Base-by-base conservation (phyloP, 2,329 filamentous ascomycete genomes). In the Amauroascus niger region DNA sequence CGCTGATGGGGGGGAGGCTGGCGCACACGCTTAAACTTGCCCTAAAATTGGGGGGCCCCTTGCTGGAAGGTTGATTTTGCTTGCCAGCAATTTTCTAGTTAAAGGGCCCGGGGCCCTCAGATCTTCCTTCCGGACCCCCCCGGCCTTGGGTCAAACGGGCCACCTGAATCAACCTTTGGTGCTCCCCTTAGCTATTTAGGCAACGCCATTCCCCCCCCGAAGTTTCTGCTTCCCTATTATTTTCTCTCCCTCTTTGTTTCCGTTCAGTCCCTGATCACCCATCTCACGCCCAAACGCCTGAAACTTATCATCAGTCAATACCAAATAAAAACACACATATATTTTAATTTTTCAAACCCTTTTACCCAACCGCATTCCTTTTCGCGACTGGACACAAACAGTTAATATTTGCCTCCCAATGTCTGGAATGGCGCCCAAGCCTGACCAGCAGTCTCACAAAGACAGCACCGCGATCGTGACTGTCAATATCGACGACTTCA, bases 401-500 rank as follows among this genome's bases (percentile, higher is more conserved):
- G n/a, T 14, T 26, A 22, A 8, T 22, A 14, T 11, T 6, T 20
- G 18, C 13, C 22, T 18, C 5, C 16, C 26, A 8, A 22, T 43
- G 26, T 16, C 28, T 13, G 35, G n/a, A 24, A 22, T 26, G 37
- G 39, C 39, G 28, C 59, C 62, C 52, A 69, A 68, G 57, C 63
- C 67, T n/a, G 67, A 73, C 22, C 41, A 45, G 40, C 40, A 43
- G 41, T 45, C 41, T 24, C 14, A 28, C 57, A 67, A 67, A 56
- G 56, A 61, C 51, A 63, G 63, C 35, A 65, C 67, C 46, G 64
- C 62, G 59, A 65, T 65, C 40, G 63, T 72, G 39, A 63, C 67
- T 18, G 70, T 75, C 60, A 72, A 88, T 57, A 77, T 86, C 54
- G 84, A 88, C 55, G 84, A 87, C 69, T 91, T 91, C 68, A 79